Base-by-base conservation (phyloP, 192 early-diverging fungal species). In the Coemansia sp. region DNA sequence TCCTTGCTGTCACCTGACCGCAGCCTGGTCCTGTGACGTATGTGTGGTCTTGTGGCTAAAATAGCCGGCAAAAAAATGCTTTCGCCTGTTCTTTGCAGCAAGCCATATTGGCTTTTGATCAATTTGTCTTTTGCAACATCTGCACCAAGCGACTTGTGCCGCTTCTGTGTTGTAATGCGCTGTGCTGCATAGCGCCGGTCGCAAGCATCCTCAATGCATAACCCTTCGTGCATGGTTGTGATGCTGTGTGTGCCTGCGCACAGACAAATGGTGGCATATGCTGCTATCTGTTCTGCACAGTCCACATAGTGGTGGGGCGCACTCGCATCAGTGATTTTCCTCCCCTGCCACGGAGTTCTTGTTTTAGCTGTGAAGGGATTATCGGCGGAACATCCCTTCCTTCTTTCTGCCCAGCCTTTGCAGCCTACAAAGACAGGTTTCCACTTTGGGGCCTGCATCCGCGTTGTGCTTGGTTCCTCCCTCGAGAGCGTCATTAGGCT, bases 391-490 rank as follows among this genome's bases (percentile, higher is more conserved):
- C 34, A 34, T 58, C 20, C 20, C 33, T 13, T 36, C 4, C 34
- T 18, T 21, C 56, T 58, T 58, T 58, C 33, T 58, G 56, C n/a
- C 9, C 5, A 1, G 56, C 34, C 56, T 58, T 58, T 58, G 34
- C 33, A 20, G 34, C 34, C 56, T n/a, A 58, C 33, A 35, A 58
- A 36, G 56, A 58, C 16, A 21, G 18, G 56, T 37, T 58, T 58
- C 56, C 56, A 37, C 56, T 58, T 58, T 37, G 56, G 34, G 56
- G 18, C 34, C 14, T 58, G 56, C 56, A 58, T 36, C 56, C 56
- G 36, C 34, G 56, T 34, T 58, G n/a, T 34, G 56, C 13, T 5
- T 24, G 24, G 24, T 13, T 16, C 18, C 43, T 45, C 43, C 43
- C 43, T 45, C 43, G 5, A n/a, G n/a, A 18, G 18, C 43, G 43